Conservation (phyloP, 2,329 filamentous ascomycete species). For the Alternaria triticimaculans region DNA sequence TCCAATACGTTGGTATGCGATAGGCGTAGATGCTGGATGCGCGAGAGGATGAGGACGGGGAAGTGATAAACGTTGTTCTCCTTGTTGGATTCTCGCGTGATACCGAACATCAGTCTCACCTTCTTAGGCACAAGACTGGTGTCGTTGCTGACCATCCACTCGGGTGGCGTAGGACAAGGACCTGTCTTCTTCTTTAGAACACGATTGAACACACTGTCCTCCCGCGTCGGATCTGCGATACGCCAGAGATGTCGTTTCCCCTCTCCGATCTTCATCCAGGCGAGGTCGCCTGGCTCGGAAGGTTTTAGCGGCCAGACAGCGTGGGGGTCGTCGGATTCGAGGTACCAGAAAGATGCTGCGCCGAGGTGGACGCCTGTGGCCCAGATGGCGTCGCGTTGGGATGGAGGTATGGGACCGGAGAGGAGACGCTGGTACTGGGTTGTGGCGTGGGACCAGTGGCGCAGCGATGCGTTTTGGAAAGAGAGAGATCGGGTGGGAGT, state of each 20-base stretch:
- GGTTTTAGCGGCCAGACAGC: conserved; percentile 64
- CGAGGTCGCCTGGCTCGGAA: conserved; percentile 55
- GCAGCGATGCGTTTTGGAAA: conserved; percentile 45
- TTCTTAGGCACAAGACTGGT: conserved; percentile 39
- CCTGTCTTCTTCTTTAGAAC: conserved; percentile 32
- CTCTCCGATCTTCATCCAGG: conserved; percentile 65
- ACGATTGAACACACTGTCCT: conserved; percentile 56
- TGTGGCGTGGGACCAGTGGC: conserved; percentile 58
- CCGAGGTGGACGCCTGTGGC: conserved; percentile 57
- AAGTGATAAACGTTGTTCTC: conserved; percentile 35
- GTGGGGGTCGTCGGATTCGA: conserved; percentile 52
- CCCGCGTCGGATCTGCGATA: conserved; percentile 57
- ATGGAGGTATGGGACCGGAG: conserved; percentile 41
- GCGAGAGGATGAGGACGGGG: conserved; percentile 48
- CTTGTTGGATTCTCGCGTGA: conserved; percentile 26
- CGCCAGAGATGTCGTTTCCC: conserved; percentile 64
- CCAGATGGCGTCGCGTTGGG: conserved; percentile 57
- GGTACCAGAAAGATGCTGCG: conserved; percentile 54
- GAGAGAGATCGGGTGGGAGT: conserved; percentile 25
- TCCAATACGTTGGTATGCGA: conserved; percentile 52
- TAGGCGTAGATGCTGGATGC: conserved; percentile 46
- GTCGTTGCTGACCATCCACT: conserved; percentile 9
- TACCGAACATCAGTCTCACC: conserved; percentile 41
- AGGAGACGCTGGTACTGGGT: conserved; percentile 58
- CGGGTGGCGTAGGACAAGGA: conserved; percentile 12